Evolutionary conservation across 2,329 filamentous ascomycete species (phyloP).

Genomic region (Hymenoscyphus infarciens): DNA sequence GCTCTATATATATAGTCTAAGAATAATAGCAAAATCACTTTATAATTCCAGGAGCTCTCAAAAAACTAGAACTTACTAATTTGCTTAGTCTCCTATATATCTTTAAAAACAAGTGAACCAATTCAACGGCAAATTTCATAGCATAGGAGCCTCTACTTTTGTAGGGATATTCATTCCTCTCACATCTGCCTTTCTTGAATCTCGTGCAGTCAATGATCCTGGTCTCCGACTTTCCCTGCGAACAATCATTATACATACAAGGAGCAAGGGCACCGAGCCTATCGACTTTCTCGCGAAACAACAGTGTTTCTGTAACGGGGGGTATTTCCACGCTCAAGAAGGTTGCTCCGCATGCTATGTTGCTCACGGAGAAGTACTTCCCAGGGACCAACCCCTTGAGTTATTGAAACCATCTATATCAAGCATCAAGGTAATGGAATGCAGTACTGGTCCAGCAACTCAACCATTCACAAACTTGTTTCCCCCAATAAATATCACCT

Average conservation of each 20-base stretch:
- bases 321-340: neutral
- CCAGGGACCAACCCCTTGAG: neutral
- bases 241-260: neutral
- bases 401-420: neutral
- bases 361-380: neutral
- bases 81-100: neutral
- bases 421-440: neutral
- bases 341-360: neutral
- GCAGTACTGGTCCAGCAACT: neutral
- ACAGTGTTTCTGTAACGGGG: neutral
- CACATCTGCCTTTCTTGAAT: neutral
- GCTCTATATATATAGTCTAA: no score
- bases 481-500: neutral
- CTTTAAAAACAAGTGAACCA: neutral
- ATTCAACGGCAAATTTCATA: neutral
- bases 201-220: neutral
- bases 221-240: neutral
- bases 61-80: neutral
- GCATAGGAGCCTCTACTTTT: neutral
- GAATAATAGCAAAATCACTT: neutral
- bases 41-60: neutral
- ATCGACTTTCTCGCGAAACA: neutral
- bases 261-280: neutral
- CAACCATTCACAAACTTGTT: neutral
- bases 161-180: neutral